Base-by-base conservation (phyloP, 1,139 yeast species). In the Saccharomyces hybrid region DNA sequence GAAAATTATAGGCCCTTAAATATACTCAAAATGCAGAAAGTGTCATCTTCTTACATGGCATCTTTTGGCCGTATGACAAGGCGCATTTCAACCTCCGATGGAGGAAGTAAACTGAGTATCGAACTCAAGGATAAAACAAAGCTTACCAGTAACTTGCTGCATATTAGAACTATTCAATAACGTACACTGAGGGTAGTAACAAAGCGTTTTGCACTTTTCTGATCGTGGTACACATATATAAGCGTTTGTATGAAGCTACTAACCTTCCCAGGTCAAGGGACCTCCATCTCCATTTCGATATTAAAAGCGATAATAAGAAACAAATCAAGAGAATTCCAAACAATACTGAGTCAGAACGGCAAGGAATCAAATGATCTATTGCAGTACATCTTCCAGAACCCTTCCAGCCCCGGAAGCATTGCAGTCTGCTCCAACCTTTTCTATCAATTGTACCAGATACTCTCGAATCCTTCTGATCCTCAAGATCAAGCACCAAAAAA, bases 191-290 rank as follows among this genome's bases (percentile, higher is more conserved):
- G 28, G 14, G 16, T 3, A 5, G 23, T 7, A 25, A 8, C 14
- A n/a, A 46, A 16, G 14, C 11, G 13, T 27, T 26, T 46, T 7
- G 20, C 20, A 2, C 32, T 28, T 16, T 20, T 5, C 16, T 46
- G 11, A 14, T 23, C 46, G 8, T 25, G 13, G n/a, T 16, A 48
- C 34, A 28, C n/a, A 48, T 11, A 23, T 29, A n/a, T 28, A 32
- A 26, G n/a, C 32, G 26, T 7, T 8, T 41, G 38, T n/a, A 42
- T 64, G 66, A 61, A 60, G 48, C 51, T 68, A 27, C 51, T 68
- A 11, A 67, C 71, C 3, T 69, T 69, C 51, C 71, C 71, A 9
- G 72, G 72, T 4, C 72, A 69, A 57, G 72, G 72, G 6, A 63
- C 70, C 3, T 59, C 67, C 3, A 64, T 67, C 8, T 61, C 66